These are phyloP conservation scores for Rhizopus sp. DNA, from an alignment of 371 early-diverging fungal species.

Conservation along the genomic window DNA sequence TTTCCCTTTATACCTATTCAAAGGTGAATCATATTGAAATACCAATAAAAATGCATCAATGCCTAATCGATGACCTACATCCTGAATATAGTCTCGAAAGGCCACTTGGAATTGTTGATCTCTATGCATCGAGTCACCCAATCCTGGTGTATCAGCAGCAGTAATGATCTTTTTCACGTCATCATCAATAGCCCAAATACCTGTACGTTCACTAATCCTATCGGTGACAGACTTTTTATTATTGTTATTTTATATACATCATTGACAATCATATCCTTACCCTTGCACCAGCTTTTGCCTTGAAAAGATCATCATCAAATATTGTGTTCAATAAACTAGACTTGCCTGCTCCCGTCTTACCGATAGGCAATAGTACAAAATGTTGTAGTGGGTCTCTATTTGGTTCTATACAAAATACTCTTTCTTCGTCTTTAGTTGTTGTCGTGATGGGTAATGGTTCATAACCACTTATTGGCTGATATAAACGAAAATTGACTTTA, in stretches of 20 bases:
- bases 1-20: slow-evolving; percentile 9
- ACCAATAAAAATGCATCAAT: slow-evolving; percentile 54
- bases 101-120: slow-evolving; percentile 42
- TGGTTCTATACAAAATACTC: slow-evolving; percentile 15
- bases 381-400: slow-evolving; percentile 28
- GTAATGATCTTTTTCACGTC: slow-evolving; percentile 43
- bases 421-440: neutral
- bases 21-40: slow-evolving; percentile 44
- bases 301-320: slow-evolving; percentile 49
- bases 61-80: slow-evolving; percentile 46
- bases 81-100: slow-evolving; percentile 47
- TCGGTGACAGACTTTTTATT: slow-evolving; percentile 46
- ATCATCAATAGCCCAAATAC: slow-evolving; percentile 46
- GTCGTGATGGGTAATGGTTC: slow-evolving; percentile 2
- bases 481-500: slow-evolving; percentile 2
- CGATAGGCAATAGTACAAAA: slow-evolving; percentile 17
- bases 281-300: slow-evolving; percentile 47
- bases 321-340: slow-evolving; percentile 54
- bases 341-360: slow-evolving; percentile 45
- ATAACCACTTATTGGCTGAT: slow-evolving; percentile 11
- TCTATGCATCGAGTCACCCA: slow-evolving; percentile 52
- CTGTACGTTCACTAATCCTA: slow-evolving; percentile 51
- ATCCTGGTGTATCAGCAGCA: slow-evolving; percentile 56
- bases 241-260: neutral
- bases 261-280: slow-evolving; percentile 21